A percentile compares a stretch with the other conserved stretches of the same genome.
Conservation (phyloP, 2,329 filamentous ascomycete genomes). For the Nigrograna mackinnonii region DNA sequence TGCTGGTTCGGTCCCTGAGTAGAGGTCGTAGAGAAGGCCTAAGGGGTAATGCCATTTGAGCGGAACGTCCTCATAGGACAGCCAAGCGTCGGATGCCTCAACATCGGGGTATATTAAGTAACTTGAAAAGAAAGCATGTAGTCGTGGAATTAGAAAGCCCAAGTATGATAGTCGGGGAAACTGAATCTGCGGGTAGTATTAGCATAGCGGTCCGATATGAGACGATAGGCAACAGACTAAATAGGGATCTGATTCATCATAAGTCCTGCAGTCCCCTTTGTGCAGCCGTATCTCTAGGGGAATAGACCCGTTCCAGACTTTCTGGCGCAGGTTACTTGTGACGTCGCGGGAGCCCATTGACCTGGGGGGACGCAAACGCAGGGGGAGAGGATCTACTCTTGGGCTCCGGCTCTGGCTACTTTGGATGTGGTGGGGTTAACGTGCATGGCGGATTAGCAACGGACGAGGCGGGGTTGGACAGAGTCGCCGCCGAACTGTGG, state of each 20-base stretch:
- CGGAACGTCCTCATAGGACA: constrained; percentile 69
- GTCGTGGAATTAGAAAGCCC: constrained; percentile 64
- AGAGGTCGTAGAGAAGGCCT: constrained; percentile 71
- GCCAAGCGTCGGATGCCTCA: constrained; percentile 59
- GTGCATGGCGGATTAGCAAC: no score
- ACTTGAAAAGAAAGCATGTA: constrained; percentile 65
- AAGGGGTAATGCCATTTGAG: constrained; percentile 74
- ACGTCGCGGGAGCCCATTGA: constrained; percentile 36
- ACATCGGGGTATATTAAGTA: constrained; percentile 62
- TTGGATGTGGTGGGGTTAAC: no score
- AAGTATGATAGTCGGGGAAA: constrained; percentile 70
- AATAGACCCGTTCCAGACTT: constrained; percentile 62
- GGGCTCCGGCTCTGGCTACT: no score
- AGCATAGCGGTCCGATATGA: background rate
- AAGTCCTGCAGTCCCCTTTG: constrained; percentile 63
- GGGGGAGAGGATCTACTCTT: no score
- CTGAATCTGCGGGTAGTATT: constrained; percentile 51
- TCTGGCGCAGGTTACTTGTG: constrained; percentile 46
- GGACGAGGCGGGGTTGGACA: no score
- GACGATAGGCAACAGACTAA: constrained; percentile 52
- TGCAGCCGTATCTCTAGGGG: constrained; percentile 64
- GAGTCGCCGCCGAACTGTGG: no score
- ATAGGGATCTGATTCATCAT: constrained; percentile 64
- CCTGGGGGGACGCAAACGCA: no score
- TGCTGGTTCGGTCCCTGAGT: constrained; percentile 60